Base-by-base conservation (phyloP, 176 grass and related monocot genomes). In the Secale cereale region DNA sequence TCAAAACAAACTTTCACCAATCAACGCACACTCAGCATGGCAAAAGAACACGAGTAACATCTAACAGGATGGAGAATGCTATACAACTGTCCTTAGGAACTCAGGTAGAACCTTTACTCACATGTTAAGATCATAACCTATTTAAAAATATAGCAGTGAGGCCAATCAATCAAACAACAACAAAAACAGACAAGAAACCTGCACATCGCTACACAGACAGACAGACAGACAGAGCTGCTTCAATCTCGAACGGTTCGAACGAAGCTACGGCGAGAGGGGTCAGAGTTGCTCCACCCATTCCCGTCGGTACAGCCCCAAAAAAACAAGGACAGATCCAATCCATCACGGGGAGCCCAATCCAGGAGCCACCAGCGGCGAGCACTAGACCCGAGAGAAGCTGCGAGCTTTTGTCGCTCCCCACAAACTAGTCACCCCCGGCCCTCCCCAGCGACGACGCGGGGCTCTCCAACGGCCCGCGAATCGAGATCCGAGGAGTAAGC, bases 381-480 rank as follows among this genome's bases (percentile, higher is more conserved):
- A 87, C 77, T 91, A 83, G 77, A 43, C 77, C 81, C 4, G 61
- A 40, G 10, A 45, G 12, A 83, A 87, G 52, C 40, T 60, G 70
- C 43, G 63, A 70, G 37, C 20, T 78, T 78, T 86, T 2, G 15
- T 43, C 30, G 2, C 76, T 30, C 81, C 50, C 60, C 60, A 19
- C 61, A 61, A 30, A 10, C 19, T 56, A 72, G 79, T 52, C 16
- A 87, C 52, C 59, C 33, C 56, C 77, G 23, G 56, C 70, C 30
- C 31, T 69, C 45, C 82, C 56, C 16, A 56, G 39, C 37, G 11
- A 41, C 71, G 22, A 65, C 10, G 25, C 70, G 6, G 74, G 62
- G 45, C 23, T 3, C 6, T 25, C 57, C 41, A 12, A 56, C 54
- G 41, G n/a, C 3, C 72, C 69, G 30, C 7, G 25, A 86, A 77